phyloP scores from a whole-genome alignment of 768 basidiomycete species.

The Macrolepiota dolichaula region DNA sequence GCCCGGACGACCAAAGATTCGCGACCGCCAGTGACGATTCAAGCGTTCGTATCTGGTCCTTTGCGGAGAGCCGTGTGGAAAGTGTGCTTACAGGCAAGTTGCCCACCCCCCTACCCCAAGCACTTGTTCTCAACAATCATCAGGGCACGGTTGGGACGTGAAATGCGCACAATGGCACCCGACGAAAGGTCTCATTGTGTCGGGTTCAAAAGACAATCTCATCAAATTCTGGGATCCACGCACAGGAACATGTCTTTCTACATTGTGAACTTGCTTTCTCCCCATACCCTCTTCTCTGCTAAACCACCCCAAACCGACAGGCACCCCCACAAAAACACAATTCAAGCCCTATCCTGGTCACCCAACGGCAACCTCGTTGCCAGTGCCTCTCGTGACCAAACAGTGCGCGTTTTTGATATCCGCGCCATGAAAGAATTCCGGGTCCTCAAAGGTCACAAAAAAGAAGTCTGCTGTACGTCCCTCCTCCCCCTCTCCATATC shows the following conservation, averaged over 20 bases:
- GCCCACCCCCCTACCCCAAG: not conserved
- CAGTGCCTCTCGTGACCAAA: slow-evolving; percentile 92
- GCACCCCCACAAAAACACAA: slow-evolving; percentile 95
- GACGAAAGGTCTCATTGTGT: slow-evolving; percentile 90
- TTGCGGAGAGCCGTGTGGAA: slow-evolving; percentile 88
- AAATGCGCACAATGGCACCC: slow-evolving; percentile 99
- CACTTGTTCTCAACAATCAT: not conserved
- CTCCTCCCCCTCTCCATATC: not conserved
- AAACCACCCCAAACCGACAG: slow-evolving; percentile 33
- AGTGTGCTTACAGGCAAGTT: slow-evolving; percentile 73
- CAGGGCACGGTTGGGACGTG: slow-evolving; percentile 99
- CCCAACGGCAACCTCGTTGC: slow-evolving; percentile 93
- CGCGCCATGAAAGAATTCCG: slow-evolving; percentile 96
- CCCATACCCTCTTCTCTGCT: not conserved
- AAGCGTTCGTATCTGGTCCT: slow-evolving; percentile 92
- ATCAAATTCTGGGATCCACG: slow-evolving; percentile 99
- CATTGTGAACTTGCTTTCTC: slow-evolving; percentile 55
- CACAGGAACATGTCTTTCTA: slow-evolving; percentile 85
- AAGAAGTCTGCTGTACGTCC: slow-evolving; percentile 92
- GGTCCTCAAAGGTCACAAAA: slow-evolving; percentile 92
- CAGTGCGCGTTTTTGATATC: slow-evolving; percentile 95
- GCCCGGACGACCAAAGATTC: slow-evolving; percentile 88
- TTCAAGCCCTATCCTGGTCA: slow-evolving; percentile 91
- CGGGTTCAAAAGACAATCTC: slow-evolving; percentile 95
- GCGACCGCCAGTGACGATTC: slow-evolving; percentile 97